These are phyloP conservation scores for Lunasporangiospora selenospora DNA, from an alignment of 192 early-diverging fungal species.

Conservation along the genomic window DNA sequence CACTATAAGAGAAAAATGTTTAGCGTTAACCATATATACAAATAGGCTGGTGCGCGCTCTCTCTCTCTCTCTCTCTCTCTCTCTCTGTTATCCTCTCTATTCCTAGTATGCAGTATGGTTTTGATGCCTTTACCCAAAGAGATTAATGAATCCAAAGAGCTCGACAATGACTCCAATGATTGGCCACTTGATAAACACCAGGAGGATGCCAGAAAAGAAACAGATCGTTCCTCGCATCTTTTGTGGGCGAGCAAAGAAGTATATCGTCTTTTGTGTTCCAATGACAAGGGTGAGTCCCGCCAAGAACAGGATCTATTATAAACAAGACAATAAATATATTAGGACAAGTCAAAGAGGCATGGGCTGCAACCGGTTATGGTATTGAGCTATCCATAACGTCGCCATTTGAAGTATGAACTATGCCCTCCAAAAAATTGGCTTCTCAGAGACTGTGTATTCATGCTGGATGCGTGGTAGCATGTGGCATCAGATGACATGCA, in stretches of 20 bases:
- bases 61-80: no score
- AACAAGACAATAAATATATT: conserved; percentile 9
- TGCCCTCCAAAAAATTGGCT: no score
- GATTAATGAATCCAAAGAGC: conserved; percentile 93
- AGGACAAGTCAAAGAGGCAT: not conserved
- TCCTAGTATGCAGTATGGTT: no score
- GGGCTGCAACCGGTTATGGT: not conserved
- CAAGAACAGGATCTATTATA: conserved; percentile 83
- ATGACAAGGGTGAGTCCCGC: conserved; percentile 90
- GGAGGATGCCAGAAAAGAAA: conserved; percentile 87
- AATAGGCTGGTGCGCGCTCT: no score
- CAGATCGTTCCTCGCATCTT: conserved; percentile 90
- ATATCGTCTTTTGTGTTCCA: conserved; percentile 85
- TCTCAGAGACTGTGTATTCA: no score
- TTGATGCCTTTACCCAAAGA: conserved; percentile 97
- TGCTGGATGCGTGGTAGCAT: no score
- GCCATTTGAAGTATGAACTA: not conserved
- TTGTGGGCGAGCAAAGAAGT: conserved; percentile 84
- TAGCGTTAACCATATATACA: conserved; percentile 2
- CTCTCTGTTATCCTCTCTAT: no score
- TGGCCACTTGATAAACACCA: conserved; percentile 93
- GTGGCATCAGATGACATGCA: no score
- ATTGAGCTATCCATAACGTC: not conserved
- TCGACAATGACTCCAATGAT: conserved; percentile 90
- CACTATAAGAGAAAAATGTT: conserved; percentile 57